A percentile compares a stretch with the other conserved stretches of the same genome.
Evolutionary conservation across 2,329 filamentous ascomycete species (phyloP).

Genomic region (Cercospora janseana): DNA sequence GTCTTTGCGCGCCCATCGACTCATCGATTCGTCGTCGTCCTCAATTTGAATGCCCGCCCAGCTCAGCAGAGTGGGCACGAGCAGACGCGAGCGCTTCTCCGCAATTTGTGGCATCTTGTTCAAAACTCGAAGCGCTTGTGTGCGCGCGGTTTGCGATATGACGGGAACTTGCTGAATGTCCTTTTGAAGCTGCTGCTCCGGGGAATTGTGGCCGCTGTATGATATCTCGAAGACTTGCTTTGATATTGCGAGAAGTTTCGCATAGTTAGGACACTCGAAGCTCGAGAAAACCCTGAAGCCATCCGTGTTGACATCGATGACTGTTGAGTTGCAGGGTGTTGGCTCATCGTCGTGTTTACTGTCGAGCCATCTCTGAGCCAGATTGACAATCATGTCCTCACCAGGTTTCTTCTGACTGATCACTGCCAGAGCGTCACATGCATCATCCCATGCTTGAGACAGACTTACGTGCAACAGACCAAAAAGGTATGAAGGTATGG

Average conservation of each 20-base stretch:
- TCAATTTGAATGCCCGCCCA: conserved; percentile 62
- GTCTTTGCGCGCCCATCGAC: conserved; percentile 69
- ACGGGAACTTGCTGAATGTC: conserved; percentile 19
- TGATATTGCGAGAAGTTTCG: conserved; percentile 56
- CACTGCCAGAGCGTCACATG: conserved; percentile 70
- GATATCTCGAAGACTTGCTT: conserved; percentile 54
- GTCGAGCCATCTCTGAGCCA: conserved; percentile 75
- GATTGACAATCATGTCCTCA: conserved; percentile 67
- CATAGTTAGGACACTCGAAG: conserved; percentile 81
- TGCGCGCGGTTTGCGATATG: conserved; percentile 46
- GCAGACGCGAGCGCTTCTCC: conserved; percentile 77
- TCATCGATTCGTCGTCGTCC: conserved; percentile 14
- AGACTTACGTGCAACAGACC: conserved; percentile 84
- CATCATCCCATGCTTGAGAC: conserved; percentile 83
- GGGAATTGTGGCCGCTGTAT: conserved; percentile 33
- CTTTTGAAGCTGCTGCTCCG: conserved; percentile 22
- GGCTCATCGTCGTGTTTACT: conserved; percentile 41
- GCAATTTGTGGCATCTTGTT: conserved; percentile 70
- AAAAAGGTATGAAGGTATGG: conserved; percentile 80
- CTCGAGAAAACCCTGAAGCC: conserved; percentile 56
- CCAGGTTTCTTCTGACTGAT: conserved; percentile 69
- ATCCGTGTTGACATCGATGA: conserved; percentile 28
- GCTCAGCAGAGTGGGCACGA: conserved; percentile 81
- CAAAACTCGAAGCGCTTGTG: conserved; percentile 77
- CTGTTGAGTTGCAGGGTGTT: not conserved